Evolutionary conservation across 192 early-diverging fungal genomes (phyloP).

Genomic region (Coemansia sp.): DNA sequence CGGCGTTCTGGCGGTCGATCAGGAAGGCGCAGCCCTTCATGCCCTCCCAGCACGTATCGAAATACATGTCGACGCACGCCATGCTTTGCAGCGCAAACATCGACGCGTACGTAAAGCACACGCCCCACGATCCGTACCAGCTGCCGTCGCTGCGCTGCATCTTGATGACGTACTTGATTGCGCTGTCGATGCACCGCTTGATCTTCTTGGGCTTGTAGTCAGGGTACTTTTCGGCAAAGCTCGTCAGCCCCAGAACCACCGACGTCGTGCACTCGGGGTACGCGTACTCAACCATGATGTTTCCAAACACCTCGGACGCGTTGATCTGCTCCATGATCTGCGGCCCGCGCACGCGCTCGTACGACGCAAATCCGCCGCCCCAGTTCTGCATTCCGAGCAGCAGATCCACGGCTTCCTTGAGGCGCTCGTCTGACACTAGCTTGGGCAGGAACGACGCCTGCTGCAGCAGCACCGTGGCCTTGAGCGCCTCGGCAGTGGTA

Average conservation of each 20-base stretch:
- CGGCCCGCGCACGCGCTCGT: slow-evolving; percentile 83
- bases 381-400: slow-evolving; percentile 90
- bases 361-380: slow-evolving; percentile 90
- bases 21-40: slow-evolving; percentile 88
- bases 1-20: slow-evolving; percentile 78
- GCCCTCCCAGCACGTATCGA: slow-evolving; percentile 72
- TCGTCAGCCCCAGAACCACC: slow-evolving; percentile 78
- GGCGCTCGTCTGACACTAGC: slow-evolving; percentile 67
- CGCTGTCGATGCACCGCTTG: slow-evolving; percentile 60
- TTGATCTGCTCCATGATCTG: slow-evolving; percentile 84
- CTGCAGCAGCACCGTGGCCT: slow-evolving; percentile 75
- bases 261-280: slow-evolving; percentile 98
- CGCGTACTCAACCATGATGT: slow-evolving; percentile 95
- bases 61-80: slow-evolving; percentile 77
- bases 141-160: slow-evolving; percentile 79
- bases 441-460: slow-evolving; percentile 60
- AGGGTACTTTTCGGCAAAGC: slow-evolving; percentile 74
- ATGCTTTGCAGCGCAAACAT: slow-evolving; percentile 90
- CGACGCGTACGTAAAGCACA: slow-evolving; percentile 95
- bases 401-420: slow-evolving; percentile 86
- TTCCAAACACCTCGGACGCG: slow-evolving; percentile 97
- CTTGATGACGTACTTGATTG: slow-evolving; percentile 72
- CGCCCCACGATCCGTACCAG: slow-evolving; percentile 96
- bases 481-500: slow-evolving; percentile 91
- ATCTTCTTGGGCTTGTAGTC: slow-evolving; percentile 82